Percentiles rank a stretch among this genome's conserved stretches.
These are phyloP conservation scores for Sicyos baderoa DNA, from an alignment of 306 rosid species.

Conservation along the genomic window DNA sequence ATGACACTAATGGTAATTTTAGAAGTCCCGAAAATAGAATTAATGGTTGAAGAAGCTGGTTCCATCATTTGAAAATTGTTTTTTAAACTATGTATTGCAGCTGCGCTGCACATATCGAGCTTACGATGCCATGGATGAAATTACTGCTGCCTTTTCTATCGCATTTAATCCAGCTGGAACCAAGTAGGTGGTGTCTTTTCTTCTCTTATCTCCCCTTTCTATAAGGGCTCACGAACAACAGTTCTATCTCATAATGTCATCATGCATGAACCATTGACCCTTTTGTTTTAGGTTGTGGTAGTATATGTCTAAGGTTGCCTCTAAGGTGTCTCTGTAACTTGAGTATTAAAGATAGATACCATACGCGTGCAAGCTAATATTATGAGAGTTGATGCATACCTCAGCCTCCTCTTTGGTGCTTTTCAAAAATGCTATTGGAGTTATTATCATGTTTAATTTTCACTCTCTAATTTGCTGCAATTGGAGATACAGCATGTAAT, in stretches of 20 bases:
- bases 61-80: not conserved
- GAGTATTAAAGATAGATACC: not conserved
- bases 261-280: not conserved
- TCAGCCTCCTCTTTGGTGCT: no score
- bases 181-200: conserved; percentile 41
- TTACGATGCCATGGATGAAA: conserved; percentile 94
- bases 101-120: conserved; percentile 93
- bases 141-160: conserved; percentile 78
- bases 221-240: not conserved
- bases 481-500: not conserved
- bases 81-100: conserved; percentile 41
- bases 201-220: conserved; percentile 9
- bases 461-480: not conserved
- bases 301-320: not conserved
- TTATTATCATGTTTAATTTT: not conserved
- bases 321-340: not conserved
- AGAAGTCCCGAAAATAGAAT: not conserved
- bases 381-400: not conserved
- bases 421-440: not conserved
- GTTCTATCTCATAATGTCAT: not conserved
- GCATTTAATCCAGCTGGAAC: conserved; percentile 87
- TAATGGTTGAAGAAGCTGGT: not conserved
- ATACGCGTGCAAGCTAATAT: not conserved
- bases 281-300: not conserved
- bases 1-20: not conserved